A percentile compares a stretch with the other conserved stretches of the same genome.
Evolutionary conservation across 257 asterid species (phyloP).

Genomic region (Gentiana straminea): DNA sequence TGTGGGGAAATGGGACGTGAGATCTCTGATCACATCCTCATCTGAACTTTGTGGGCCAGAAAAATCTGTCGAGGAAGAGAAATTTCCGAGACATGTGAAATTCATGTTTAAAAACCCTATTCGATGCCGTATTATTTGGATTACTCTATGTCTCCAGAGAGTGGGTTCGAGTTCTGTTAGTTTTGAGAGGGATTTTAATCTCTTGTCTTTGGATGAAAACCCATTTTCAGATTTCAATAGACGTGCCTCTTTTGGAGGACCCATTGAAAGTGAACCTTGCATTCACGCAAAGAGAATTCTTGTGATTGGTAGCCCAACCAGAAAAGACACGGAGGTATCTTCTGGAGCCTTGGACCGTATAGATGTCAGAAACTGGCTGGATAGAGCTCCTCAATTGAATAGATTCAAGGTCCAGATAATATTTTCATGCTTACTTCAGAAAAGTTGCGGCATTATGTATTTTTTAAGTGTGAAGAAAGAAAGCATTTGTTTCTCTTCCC

Average conservation of each 20-base stretch:
- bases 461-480: slow-evolving; percentile 5
- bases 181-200: slow-evolving; percentile 56
- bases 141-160: slow-evolving; percentile 65
- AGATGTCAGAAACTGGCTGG: slow-evolving; percentile 77
- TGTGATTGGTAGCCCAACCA: slow-evolving; percentile 56
- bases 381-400: slow-evolving; percentile 60
- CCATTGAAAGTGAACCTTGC: slow-evolving; percentile 64
- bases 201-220: slow-evolving; percentile 78
- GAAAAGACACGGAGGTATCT: slow-evolving; percentile 44
- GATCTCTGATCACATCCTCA: slow-evolving; percentile 54
- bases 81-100: slow-evolving; percentile 75
- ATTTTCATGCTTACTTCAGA: not conserved
- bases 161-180: slow-evolving; percentile 67
- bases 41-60: slow-evolving; percentile 81
- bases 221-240: slow-evolving; percentile 58
- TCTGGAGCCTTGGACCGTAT: slow-evolving; percentile 54
- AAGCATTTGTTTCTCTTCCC: slow-evolving; percentile 15
- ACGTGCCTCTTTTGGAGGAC: slow-evolving; percentile 88
- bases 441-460: not conserved
- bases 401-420: slow-evolving; percentile 73
- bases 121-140: slow-evolving; percentile 90
- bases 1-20: slow-evolving; percentile 90
- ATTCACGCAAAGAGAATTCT: slow-evolving; percentile 79
- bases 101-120: slow-evolving; percentile 68
- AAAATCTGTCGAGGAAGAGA: slow-evolving; percentile 31